Base-by-base conservation (phyloP, 768 basidiomycete species). In the Cystofilobasidium bisporidii region DNA sequence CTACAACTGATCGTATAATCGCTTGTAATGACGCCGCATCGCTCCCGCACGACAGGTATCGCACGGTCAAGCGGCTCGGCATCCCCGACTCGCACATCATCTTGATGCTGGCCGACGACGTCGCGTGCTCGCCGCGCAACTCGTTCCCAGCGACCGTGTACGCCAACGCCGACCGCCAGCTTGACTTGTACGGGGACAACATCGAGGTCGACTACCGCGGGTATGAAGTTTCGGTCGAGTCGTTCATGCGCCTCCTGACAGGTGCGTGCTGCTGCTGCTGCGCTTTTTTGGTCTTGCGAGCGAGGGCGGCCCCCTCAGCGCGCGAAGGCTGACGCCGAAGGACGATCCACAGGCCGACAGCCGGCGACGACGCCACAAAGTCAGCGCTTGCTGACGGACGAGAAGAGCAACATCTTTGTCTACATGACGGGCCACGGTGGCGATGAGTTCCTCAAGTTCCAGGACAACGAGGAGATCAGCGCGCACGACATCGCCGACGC, bases 381-480 rank as follows among this genome's bases (percentile, higher is more conserved):
- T 0, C 98, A 99, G 73, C 87, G 94, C 20, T 83, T 99, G 3
- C 80, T 96, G 47, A 87, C 90, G 0, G 93, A 99, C 73, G 87
- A 90, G 65, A 81, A 85, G 33, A 91, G 89, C 9, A 98, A 98
- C 73, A 81, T 99, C 69, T 97, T 98, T 74, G 85, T 99, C 24
- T 98, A 96, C 77, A 89, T 98, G 90, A 94, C 96, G 0, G 96
- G 96, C 0, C 96, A 98, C 72, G 96, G 96, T 17, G 96, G 96
- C 0, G 88, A 94, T 73, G 96, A 96, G 77, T 99, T 98, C 76
- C 84, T 99, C 74, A 98, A 99, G 76, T 98, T 99, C 77, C 96
- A 99, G 75, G 96, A 99, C 75, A 92, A 89, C 75, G 96, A 98
- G 77, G 96, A 99, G 76, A 91, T 98, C 72, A 91, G 88, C 67